These are phyloP conservation scores for Rickenella mellea DNA, from an alignment of 768 basidiomycete genomes.

Conservation along the genomic window DNA sequence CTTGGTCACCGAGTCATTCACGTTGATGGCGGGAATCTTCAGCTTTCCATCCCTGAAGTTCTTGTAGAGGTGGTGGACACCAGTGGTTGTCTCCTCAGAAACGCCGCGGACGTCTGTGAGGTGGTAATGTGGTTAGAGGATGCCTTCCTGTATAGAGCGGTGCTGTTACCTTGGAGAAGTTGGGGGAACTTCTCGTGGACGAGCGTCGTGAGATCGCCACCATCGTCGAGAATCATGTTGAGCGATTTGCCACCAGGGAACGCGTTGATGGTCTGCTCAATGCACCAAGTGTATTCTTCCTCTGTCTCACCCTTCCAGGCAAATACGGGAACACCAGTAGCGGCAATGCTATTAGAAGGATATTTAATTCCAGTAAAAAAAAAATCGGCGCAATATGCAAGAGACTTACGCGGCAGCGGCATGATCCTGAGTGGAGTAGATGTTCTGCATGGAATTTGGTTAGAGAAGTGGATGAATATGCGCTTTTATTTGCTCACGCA, in stretches of 20 bases:
- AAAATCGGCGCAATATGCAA: background rate
- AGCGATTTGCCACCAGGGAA: constrained; percentile 77
- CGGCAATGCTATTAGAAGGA: constrained; percentile 62
- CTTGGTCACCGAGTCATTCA: constrained; percentile 99
- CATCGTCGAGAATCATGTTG: constrained; percentile 99
- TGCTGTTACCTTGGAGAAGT: constrained; percentile 54
- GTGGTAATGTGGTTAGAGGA: background rate
- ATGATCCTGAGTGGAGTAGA: constrained; percentile 99
- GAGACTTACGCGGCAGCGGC: constrained; percentile 84
- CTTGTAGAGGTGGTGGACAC: constrained; percentile 99
- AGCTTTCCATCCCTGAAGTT: constrained; percentile 91
- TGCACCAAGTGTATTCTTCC: constrained; percentile 97
- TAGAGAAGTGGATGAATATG: constrained; percentile 8
- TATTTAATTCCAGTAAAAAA: constrained; percentile 2
- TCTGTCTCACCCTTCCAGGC: constrained; percentile 99
- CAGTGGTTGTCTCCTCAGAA: constrained; percentile 99
- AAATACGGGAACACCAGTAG: constrained; percentile 95
- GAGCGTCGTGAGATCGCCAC: constrained; percentile 89
- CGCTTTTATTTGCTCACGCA: constrained; percentile 44
- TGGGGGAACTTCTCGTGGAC: constrained; percentile 97
- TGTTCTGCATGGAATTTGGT: constrained; percentile 52
- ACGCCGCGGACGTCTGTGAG: constrained; percentile 75
- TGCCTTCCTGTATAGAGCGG: constrained; percentile 2
- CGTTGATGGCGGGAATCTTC: constrained; percentile 98
- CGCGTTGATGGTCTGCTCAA: constrained; percentile 87